phyloP scores from a whole-genome alignment of 345 rosid genomes.

The Turritis glabra region DNA sequence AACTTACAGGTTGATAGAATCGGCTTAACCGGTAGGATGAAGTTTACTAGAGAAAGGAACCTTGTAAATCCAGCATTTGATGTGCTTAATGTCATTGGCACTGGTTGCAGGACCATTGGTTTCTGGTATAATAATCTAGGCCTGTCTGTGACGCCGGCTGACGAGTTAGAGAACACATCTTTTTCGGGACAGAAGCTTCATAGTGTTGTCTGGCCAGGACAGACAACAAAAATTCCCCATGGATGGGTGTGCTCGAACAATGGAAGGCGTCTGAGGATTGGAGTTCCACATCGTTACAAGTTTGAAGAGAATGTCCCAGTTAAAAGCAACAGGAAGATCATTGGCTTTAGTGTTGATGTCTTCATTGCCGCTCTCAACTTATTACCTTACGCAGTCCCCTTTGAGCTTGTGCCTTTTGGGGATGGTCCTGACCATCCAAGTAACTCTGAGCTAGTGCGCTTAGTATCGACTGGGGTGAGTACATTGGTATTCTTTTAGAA shows the following conservation, averaged over 20 bases:
- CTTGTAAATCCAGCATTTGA: constrained; percentile 72
- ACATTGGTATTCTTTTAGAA: constrained; percentile 1
- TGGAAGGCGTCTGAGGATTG: constrained; percentile 75
- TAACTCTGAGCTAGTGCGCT: constrained; percentile 55
- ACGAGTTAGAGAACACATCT: constrained; percentile 45
- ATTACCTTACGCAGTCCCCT: constrained; percentile 87
- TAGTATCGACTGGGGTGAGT: constrained; percentile 66
- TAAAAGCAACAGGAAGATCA: constrained; percentile 45
- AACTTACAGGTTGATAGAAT: constrained; percentile 54
- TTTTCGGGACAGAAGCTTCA: constrained; percentile 47
- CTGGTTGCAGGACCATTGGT: constrained; percentile 65
- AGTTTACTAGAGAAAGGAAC: constrained; percentile 55
- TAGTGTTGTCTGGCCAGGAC: constrained; percentile 74
- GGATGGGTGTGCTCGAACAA: constrained; percentile 89
- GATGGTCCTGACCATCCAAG: constrained; percentile 57
- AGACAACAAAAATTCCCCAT: constrained; percentile 62
- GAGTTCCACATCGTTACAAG: constrained; percentile 63
- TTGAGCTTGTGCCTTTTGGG: constrained; percentile 61
- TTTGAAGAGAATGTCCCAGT: constrained; percentile 65
- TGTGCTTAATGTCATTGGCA: constrained; percentile 74
- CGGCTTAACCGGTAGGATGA: constrained; percentile 67
- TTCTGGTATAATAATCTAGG: constrained; percentile 75
- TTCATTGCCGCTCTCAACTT: constrained; percentile 70
- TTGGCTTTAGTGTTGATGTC: constrained; percentile 91
- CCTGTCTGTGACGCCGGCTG: constrained; percentile 55